Evolutionary conservation across 2,329 filamentous ascomycete genomes (phyloP).

Genomic region (Sphaerulina vaccinii): DNA sequence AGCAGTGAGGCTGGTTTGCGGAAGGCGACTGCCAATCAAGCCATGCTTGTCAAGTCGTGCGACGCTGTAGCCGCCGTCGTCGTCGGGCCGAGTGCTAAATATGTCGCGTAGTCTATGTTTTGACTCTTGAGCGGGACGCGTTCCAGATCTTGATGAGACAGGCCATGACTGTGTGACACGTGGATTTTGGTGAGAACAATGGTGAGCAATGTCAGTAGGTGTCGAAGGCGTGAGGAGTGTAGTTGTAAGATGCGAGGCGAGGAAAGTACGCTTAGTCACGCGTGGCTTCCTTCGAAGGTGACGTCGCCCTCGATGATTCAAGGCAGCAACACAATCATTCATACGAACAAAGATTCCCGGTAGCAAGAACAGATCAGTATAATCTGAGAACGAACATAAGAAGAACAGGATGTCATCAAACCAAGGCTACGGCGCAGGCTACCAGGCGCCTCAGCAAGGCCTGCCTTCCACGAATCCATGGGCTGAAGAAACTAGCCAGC

Average conservation of each 20-base stretch:
- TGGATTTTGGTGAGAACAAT: neutral
- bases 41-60: neutral
- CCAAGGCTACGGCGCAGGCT: slow-evolving; percentile 18
- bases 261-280: too few relatives aligned
- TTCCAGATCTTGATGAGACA: neutral
- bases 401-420: slow-evolving; percentile 17
- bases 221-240: too few relatives aligned
- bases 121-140: neutral
- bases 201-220: neutral
- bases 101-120: too few relatives aligned
- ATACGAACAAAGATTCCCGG: neutral
- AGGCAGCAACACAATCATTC: neutral
- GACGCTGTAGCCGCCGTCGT: neutral
- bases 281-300: too few relatives aligned
- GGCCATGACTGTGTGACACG: neutral
- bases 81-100: neutral
- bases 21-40: slow-evolving; percentile 1
- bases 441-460: slow-evolving; percentile 12
- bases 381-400: too few relatives aligned
- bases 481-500: slow-evolving; percentile 19
- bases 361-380: too few relatives aligned
- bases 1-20: neutral
- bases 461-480: slow-evolving; percentile 22
- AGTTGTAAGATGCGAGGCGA: too few relatives aligned
- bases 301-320: neutral